Percentiles rank a stretch among this genome's conserved stretches.
Conservation (phyloP, 495 filamentous ascomycete species). For the Jackrogersella multiformis region DNA sequence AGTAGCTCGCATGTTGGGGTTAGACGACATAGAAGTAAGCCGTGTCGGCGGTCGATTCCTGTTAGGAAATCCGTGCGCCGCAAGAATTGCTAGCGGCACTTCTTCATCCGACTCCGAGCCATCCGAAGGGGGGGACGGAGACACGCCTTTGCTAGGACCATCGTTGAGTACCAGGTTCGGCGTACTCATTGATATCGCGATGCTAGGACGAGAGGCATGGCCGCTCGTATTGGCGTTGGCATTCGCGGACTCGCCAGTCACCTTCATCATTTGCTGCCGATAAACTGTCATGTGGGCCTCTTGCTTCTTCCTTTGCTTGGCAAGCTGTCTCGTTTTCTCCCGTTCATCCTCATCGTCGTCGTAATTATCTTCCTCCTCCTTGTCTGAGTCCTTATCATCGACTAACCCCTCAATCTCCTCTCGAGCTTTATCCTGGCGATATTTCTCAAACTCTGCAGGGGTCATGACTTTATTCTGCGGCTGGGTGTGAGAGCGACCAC, state of each 20-base stretch:
- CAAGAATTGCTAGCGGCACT: slow-evolving; percentile 85
- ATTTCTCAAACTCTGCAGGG: slow-evolving; percentile 84
- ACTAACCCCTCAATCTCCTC: slow-evolving; percentile 50
- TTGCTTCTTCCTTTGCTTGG: slow-evolving; percentile 84
- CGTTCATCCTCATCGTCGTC: slow-evolving; percentile 87
- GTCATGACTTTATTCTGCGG: slow-evolving; percentile 83
- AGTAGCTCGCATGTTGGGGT: slow-evolving; percentile 66
- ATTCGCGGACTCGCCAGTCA: slow-evolving; percentile 73
- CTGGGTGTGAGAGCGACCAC: slow-evolving; percentile 51
- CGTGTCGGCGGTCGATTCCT: slow-evolving; percentile 81
- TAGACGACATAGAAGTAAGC: slow-evolving; percentile 71
- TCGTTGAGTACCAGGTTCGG: slow-evolving; percentile 58
- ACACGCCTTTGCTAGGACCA: slow-evolving; percentile 37
- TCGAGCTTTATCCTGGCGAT: slow-evolving; percentile 80
- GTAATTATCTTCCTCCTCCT: slow-evolving; percentile 66
- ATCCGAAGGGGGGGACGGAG: slow-evolving; percentile 51
- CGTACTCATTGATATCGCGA: slow-evolving; percentile 63
- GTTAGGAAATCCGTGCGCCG: slow-evolving; percentile 91
- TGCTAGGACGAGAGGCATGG: slow-evolving; percentile 50
- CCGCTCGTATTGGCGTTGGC: slow-evolving; percentile 44
- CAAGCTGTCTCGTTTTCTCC: slow-evolving; percentile 75
- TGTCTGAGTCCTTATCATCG: slow-evolving; percentile 58
- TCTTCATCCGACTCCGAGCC: slow-evolving; percentile 85
- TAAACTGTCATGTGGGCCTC: slow-evolving; percentile 92
- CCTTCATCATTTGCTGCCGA: slow-evolving; percentile 96